Conservation (phyloP, 352 stramenopile genomes). For the Phytophthora sp. region DNA sequence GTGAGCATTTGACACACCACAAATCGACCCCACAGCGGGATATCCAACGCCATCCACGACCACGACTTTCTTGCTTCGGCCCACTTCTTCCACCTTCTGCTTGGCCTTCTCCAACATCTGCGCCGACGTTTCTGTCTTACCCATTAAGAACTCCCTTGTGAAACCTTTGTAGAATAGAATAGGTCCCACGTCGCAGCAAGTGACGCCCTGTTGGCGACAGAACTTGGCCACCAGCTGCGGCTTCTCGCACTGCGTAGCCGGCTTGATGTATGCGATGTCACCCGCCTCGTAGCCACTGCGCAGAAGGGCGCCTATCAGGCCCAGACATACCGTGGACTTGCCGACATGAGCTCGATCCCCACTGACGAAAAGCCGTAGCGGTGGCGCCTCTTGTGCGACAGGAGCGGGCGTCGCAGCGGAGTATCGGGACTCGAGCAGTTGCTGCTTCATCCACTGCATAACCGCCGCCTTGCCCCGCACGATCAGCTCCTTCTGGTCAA, state of each 20-base stretch:
- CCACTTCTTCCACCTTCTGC: constrained; percentile 89
- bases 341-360: constrained; percentile 92
- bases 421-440: constrained; percentile 47
- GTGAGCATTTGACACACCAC: constrained; percentile 75
- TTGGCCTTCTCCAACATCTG: constrained; percentile 87
- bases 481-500: constrained; percentile 29
- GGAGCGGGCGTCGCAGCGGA: not conserved
- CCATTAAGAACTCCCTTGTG: constrained; percentile 95
- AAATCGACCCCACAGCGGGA: constrained; percentile 88
- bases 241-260: constrained; percentile 96
- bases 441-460: constrained; percentile 40
- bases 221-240: constrained; percentile 94
- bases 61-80: constrained; percentile 90
- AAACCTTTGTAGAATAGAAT: constrained; percentile 98
- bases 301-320: constrained; percentile 92
- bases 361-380: constrained; percentile 75
- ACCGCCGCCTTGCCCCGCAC: constrained; percentile 39
- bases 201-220: constrained; percentile 90
- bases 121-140: constrained; percentile 84
- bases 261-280: constrained; percentile 98
- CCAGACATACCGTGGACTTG: constrained; percentile 97
- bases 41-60: constrained; percentile 98
- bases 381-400: not conserved
- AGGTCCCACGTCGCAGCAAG: constrained; percentile 90
- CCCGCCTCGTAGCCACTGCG: constrained; percentile 56